phyloP scores from a whole-genome alignment of 2,329 filamentous ascomycete genomes.

The Claviceps paspali region DNA sequence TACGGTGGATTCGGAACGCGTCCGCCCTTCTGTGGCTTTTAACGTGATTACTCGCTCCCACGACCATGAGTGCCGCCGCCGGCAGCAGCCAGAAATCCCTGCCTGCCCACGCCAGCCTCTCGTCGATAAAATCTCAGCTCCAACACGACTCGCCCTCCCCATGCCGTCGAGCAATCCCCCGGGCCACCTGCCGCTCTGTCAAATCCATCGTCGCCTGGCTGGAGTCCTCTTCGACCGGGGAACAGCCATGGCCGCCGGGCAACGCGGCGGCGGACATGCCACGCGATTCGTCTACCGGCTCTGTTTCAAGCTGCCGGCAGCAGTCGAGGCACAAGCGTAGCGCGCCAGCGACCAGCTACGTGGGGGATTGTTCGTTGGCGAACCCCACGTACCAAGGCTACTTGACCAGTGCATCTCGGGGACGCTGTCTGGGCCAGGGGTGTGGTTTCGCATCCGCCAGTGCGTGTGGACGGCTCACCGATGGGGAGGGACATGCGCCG shows the following conservation, averaged over 20 bases:
- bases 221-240: conserved; percentile 10
- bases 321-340: not conserved
- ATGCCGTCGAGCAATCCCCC: not conserved
- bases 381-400: conserved; percentile 18
- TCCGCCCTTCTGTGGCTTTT: not conserved
- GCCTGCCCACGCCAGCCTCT: conserved; percentile 15
- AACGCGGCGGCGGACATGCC: not conserved
- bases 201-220: conserved; percentile 19
- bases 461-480: not conserved
- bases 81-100: conserved; percentile 8
- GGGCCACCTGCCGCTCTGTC: conserved; percentile 12
- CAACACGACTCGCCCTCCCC: conserved; percentile 3
- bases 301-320: not conserved
- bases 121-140: conserved; percentile 13
- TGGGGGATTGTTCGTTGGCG: conserved; percentile 18
- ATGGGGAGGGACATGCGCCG: not conserved
- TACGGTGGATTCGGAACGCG: not conserved
- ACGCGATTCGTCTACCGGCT: conserved; percentile 3
- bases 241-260: conserved; percentile 2
- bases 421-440: conserved; percentile 15
- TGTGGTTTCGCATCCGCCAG: no score
- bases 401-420: conserved; percentile 16
- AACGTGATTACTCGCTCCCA: not conserved
- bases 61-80: conserved; percentile 7
- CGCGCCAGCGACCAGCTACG: conserved; percentile 5